phyloP scores from a whole-genome alignment of 1,284 basidiomycete species.

The Stereum hirsutum region DNA sequence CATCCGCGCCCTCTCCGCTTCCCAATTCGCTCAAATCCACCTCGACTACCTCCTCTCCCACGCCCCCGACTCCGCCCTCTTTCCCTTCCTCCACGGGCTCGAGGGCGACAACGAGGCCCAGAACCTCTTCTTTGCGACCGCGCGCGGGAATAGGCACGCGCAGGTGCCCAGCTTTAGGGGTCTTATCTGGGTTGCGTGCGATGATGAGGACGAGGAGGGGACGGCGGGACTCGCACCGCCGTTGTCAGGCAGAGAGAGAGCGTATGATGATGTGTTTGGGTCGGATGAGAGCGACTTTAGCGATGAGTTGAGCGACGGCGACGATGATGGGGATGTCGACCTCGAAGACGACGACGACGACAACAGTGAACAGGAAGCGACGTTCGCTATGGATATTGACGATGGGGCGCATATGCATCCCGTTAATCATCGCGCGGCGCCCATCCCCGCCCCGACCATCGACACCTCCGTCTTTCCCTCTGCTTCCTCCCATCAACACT shows the following conservation, averaged over 20 bases:
- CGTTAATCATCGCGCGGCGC: slow-evolving; percentile 25
- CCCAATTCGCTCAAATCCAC: slow-evolving; percentile 53
- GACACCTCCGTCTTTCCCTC: slow-evolving; percentile 16
- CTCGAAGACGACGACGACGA: slow-evolving; percentile 26
- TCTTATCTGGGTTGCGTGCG: slow-evolving; percentile 66
- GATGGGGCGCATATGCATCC: slow-evolving; percentile 43
- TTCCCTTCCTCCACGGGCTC: slow-evolving; percentile 79
- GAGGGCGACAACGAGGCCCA: slow-evolving; percentile 72
- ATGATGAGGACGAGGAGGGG: slow-evolving; percentile 36
- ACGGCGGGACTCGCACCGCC: neutral
- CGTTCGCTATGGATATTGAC: slow-evolving; percentile 20
- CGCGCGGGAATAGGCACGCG: slow-evolving; percentile 14
- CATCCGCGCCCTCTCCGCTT: slow-evolving; percentile 43
- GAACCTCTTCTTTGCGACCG: slow-evolving; percentile 63
- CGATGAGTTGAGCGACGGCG: no score
- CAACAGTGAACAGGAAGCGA: slow-evolving; percentile 21
- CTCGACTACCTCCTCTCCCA: slow-evolving; percentile 54
- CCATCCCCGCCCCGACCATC: slow-evolving; percentile 21
- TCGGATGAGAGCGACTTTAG: slow-evolving; percentile 20
- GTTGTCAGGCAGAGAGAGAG: slow-evolving; percentile 16
- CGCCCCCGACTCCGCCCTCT: slow-evolving; percentile 69
- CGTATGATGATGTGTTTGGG: slow-evolving; percentile 19
- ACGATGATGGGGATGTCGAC: no score
- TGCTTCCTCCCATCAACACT: slow-evolving; percentile 8
- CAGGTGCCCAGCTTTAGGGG: slow-evolving; percentile 39